These are phyloP conservation scores for Irpex sp. DNA, from an alignment of 1,284 basidiomycete species.

Conservation along the genomic window DNA sequence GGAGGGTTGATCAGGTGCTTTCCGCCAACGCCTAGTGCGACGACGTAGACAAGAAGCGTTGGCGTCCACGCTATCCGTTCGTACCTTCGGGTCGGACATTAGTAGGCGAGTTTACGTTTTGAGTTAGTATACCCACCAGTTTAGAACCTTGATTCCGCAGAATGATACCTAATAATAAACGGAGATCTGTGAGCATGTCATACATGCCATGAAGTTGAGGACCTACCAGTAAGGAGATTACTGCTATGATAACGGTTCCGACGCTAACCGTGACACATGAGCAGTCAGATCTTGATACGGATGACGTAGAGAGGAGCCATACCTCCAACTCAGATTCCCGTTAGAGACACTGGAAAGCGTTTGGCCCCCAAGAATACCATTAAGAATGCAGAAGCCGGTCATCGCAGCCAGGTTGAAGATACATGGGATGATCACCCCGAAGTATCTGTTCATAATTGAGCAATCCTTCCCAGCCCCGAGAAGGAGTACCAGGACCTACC, in stretches of 20 bases:
- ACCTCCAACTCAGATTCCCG: conserved; percentile 67
- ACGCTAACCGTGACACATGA: conserved; percentile 43
- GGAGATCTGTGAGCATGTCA: no score
- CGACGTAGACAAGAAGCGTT: conserved; percentile 72
- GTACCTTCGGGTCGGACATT: conserved; percentile 41
- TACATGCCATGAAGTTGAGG: no score
- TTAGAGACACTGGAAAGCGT: conserved; percentile 65
- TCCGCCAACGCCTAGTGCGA: conserved; percentile 71
- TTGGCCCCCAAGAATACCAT: conserved; percentile 76
- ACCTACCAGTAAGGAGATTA: conserved; percentile 72
- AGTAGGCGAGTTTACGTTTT: background rate
- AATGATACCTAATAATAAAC: conserved; percentile 59
- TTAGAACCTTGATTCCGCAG: conserved; percentile 74
- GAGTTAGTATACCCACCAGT: conserved; percentile 39
- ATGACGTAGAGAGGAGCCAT: conserved; percentile 17
- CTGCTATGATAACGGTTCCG: conserved; percentile 83
- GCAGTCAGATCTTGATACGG: background rate
- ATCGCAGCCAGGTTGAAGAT: conserved; percentile 58
- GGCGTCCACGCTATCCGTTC: conserved; percentile 79
- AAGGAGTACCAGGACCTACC: conserved; percentile 38
- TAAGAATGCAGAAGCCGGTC: conserved; percentile 70
- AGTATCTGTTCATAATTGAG: conserved; percentile 40
- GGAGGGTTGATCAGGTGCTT: conserved; percentile 52
- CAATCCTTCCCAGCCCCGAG: background rate
- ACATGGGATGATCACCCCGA: conserved; percentile 57